Conservation (phyloP, 257 asterid genomes). For the Fraxinus pennsylvanica region DNA sequence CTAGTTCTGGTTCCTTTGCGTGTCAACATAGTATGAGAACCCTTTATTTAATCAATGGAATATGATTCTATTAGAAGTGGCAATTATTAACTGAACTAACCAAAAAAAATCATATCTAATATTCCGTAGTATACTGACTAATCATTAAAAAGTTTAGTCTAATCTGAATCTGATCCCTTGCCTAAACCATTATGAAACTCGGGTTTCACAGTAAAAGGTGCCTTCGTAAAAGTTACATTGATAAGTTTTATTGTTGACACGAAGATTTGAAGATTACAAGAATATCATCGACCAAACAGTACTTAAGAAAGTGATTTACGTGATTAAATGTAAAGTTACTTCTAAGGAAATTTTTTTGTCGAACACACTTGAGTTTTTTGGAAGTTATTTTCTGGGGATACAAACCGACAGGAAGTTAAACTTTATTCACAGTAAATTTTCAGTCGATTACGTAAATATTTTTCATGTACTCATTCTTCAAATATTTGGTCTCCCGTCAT, state of each 20-base stretch:
- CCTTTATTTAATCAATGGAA: background rate
- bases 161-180: background rate
- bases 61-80: background rate
- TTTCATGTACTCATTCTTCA: background rate
- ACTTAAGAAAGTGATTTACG: background rate
- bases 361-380: too few species aligned
- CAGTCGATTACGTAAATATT: background rate
- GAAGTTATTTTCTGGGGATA: background rate
- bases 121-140: background rate
- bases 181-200: background rate
- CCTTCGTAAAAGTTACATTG: background rate
- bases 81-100: background rate
- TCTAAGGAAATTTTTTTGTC: background rate
- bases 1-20: background rate
- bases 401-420: background rate
- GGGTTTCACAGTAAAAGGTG: background rate
- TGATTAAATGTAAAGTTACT: background rate
- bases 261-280: background rate
- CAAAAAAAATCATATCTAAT: background rate
- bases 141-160: background rate
- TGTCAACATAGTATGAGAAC: background rate
- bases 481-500: slow-evolving; percentile 17
- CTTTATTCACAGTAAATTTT: background rate
- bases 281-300: background rate
- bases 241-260: too few species aligned